A percentile compares a stretch with the other conserved stretches of the same genome.
Evolutionary conservation across 108 stramenopile species (phyloP).

Genomic region (Cyclostephanos tholiformis): DNA sequence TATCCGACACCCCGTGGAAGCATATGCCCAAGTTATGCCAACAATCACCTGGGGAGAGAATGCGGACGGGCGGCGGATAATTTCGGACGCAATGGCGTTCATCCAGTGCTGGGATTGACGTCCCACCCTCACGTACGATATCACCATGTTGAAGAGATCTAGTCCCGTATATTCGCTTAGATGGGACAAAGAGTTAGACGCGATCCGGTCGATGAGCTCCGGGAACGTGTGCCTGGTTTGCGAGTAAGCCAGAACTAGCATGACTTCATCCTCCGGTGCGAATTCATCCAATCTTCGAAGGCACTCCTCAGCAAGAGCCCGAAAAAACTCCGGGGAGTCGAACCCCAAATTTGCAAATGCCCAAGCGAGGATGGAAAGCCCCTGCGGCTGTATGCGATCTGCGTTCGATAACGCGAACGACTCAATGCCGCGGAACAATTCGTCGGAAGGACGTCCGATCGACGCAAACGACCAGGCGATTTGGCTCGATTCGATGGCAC

Average conservation of each 20-base stretch:
- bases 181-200: conserved; percentile 20
- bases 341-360: conserved; percentile 36
- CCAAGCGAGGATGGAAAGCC: conserved; percentile 46
- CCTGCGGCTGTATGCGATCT: conserved; percentile 28
- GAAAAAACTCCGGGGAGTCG: conserved; percentile 14
- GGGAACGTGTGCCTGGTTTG: conserved; percentile 19
- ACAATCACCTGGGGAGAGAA: conserved; percentile 24
- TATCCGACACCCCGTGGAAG: conserved; percentile 16
- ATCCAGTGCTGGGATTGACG: conserved; percentile 25
- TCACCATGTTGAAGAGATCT: conserved; percentile 42
- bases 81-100: conserved; percentile 44
- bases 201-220: conserved; percentile 29
- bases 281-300: conserved; percentile 29
- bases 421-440: conserved; percentile 27
- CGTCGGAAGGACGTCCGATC: conserved; percentile 35
- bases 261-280: conserved; percentile 38
- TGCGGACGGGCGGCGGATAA: conserved; percentile 26
- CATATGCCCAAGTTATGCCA: conserved; percentile 40
- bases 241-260: conserved; percentile 41
- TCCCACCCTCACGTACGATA: conserved; percentile 37
- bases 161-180: conserved; percentile 18
- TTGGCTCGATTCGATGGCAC: conserved; percentile 24
- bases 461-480: conserved; percentile 48
- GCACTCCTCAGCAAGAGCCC: conserved; percentile 13
- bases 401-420: conserved; percentile 21